Evolutionary conservation across 345 rosid species (phyloP), one percentile per base, ranked within the genome.

Genomic region (Murraya paniculata): DNA sequence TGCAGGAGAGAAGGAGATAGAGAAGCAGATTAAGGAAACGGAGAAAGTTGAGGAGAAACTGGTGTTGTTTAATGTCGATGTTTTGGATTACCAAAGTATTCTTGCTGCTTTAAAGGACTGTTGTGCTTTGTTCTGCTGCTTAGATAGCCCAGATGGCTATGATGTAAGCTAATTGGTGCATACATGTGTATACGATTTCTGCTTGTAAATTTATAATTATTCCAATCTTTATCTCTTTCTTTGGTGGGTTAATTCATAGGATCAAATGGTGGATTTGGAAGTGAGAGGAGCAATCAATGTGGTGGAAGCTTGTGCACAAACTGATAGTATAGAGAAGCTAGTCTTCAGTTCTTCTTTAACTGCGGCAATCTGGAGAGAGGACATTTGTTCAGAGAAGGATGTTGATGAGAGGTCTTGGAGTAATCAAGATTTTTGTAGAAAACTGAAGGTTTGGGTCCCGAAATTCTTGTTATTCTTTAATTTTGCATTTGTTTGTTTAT

Each of bases 391-490:
- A 39, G 81, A 88, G 67, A 85, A 83, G 6, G 93, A 91, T 80
- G 90, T 92, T 13, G 98, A 94, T 82, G 97, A 94, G 72, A 89
- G 88, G 76, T 89, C 81, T 75, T 94, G 98, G 97, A 94, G 96
- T 70, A 89, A 92, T 78, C 88, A 81, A 78, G 79, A 87, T 22
- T 92, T 90, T 31, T 94, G 97, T 89, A 81, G 90, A 74, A 89
- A 87, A 77, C 75, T 84, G 56, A 92, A 94, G 98, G 98, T 93
- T 72, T 68, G 64, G 1, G 28, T 53, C 48, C 56, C 56, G n/a
- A n/a, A 60, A 36, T 28, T n/a, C 50, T 45, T 13, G 4, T 11
- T 21, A 59, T 21, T 31, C 39, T 16, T 58, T 41, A 28, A 27
- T 45, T 6, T 50, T 3, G 6, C 35, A 5, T 61, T 45, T 71